Evolutionary conservation across 192 early-diverging fungal genomes (phyloP), one percentile per base, ranked within the genome.

Genomic region (Rhizoclosmatium sp.): DNA sequence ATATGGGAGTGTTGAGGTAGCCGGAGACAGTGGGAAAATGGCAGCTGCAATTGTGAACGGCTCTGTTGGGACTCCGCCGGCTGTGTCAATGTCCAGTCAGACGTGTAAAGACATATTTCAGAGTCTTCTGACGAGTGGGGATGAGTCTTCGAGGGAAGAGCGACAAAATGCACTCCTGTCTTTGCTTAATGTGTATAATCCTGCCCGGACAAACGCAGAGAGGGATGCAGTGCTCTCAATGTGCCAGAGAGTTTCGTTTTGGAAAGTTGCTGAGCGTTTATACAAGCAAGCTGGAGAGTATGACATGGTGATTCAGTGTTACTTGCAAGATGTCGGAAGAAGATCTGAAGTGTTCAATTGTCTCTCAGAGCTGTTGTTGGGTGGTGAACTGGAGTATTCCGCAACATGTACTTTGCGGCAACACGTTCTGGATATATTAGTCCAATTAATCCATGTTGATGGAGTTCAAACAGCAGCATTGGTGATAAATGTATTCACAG

Each of bases 261-360:
- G 84, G 84, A 78, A 62, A 45, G 69, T 84, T 16, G 80, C 77
- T 16, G 87, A 88, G 67, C 47, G 69, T 1, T 41, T 81, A 3
- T 78, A 81, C 23, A 68, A 70, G 9, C 23, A 45, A 49, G 54
- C 31, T 12, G 49, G 66, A 3, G 21, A 65, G 31, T 85, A 56
- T 61, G 83, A 85, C 14, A 60, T 79, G n/a, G 81, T 85, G 2
- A 49, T 88, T 10, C 31, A 68, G 5, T 85, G 78, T 51, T 88
- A 83, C 65, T 44, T 88, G 62, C 39, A 70, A 16, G 87, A 88
- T 71, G 67, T 68, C 0, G 16, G 9, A 21, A 71, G 82, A 9
- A 19, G 41, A 14, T 16, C 31, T 19, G 75, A 82, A 65, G 44
- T 78, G 40, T 83, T 83, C 68, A 14, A 42, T 4, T 75, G 65